Base-by-base conservation (phyloP, 495 filamentous ascomycete genomes). In the Hypoxylon lienhwacheense region DNA sequence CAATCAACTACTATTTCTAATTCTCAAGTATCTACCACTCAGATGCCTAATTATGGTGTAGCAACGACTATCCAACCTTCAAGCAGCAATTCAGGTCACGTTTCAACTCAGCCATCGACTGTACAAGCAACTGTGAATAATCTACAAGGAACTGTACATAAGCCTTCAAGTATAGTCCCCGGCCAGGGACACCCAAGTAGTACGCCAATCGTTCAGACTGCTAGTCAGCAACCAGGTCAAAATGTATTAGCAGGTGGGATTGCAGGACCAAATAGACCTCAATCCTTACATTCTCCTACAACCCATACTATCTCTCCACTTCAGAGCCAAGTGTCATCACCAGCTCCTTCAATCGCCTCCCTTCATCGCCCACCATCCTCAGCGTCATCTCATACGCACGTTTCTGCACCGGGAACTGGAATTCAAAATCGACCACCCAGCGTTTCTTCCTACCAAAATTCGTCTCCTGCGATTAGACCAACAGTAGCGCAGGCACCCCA, bases 251-350 rank as follows among this genome's bases (percentile, higher is more conserved):
- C 24, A 14, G 43, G 53, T 12, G 7, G 36, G 36, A 14, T n/a
- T 12, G 10, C 28, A n/a, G 53, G 49, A 6, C 48, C 47, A 31
- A 33, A 36, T 7, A 52, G 49, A 10, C 50, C 53, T 28, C 53
- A 55, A 7, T 7, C 33, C 22, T 34, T 56, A 31, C 35, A 37
- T 10, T 45, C 62, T 33, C 61, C 65, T 28, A 21, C 28, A 14
- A 32, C 48, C 5, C 45, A 65, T 12, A 7, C 61, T 8, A 62
- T 67, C 7, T 67, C 65, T 17, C 65, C 62, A 22, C 40, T 59
- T 32, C 58, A 62, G 16, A 65, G 65, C 35, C 65, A 67, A 25
- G 65, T 67, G 14, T 67, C 65, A 6, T 67, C 65, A 7, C 65
- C 65, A 5, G 40, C 51, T 7, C 47, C 48, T 32, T 67, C 65